Evolutionary conservation across 2,329 filamentous ascomycete species (phyloP).

Genomic region (Pseudocercospora cruenta): DNA sequence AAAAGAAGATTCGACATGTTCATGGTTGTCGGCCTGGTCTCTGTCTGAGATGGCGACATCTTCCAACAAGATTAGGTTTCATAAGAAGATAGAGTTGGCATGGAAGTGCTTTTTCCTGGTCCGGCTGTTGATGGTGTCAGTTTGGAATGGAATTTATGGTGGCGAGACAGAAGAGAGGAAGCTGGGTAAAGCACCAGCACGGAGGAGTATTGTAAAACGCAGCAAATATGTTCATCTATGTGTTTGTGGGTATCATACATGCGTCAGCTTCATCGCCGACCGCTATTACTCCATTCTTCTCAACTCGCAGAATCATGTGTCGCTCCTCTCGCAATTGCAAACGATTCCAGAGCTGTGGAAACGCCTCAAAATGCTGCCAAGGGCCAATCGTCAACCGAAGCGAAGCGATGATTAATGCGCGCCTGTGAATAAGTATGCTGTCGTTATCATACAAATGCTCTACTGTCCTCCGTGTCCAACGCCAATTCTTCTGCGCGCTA

Average conservation of each 20-base stretch:
- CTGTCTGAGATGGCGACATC: not conserved
- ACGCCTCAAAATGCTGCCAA: constrained; percentile 1
- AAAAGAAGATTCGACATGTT: not conserved
- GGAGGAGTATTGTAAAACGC: not conserved
- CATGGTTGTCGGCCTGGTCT: not conserved
- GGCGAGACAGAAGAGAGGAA: not conserved
- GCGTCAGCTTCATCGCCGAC: constrained; percentile 2
- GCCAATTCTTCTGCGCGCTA: constrained; percentile 4
- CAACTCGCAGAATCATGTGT: constrained; percentile 1
- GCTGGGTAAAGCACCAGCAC: too few species aligned
- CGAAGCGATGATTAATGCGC: constrained; percentile 7
- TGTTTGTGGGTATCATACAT: constrained; percentile 11
- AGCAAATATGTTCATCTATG: constrained; percentile 14
- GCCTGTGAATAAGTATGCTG: constrained; percentile 10
- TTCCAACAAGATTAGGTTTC: constrained; percentile 5
- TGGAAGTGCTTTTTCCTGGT: constrained; percentile 1
- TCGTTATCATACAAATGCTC: constrained; percentile 15
- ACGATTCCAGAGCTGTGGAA: not conserved
- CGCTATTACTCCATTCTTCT: not conserved
- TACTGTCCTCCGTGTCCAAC: constrained; percentile 3
- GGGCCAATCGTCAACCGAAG: not conserved
- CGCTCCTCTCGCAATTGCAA: not conserved
- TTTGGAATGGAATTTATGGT: constrained; percentile 1
- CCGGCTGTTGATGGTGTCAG: constrained; percentile 9
- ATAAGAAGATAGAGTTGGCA: constrained; percentile 1